These are phyloP conservation scores for Mycena pura DNA, from an alignment of 768 basidiomycete species.

Conservation along the genomic window DNA sequence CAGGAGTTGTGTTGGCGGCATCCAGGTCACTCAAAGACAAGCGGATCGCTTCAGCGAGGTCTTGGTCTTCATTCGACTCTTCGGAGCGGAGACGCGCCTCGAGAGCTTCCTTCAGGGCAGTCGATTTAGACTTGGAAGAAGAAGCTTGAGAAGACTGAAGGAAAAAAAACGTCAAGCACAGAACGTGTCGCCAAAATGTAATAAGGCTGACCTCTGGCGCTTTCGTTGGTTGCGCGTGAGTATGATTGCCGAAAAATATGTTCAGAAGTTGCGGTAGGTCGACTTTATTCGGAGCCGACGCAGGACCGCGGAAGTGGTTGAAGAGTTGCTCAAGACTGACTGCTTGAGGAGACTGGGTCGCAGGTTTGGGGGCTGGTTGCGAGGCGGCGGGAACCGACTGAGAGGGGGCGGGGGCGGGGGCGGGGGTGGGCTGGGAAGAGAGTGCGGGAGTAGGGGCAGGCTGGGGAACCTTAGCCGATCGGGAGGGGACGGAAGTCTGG, in stretches of 20 bases:
- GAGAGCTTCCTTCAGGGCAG: slow-evolving; percentile 13
- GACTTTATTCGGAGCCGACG: neutral
- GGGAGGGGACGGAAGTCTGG: too few relatives aligned
- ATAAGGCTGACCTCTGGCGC: slow-evolving; percentile 11
- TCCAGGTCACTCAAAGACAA: slow-evolving; percentile 38
- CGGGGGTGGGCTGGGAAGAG: neutral
- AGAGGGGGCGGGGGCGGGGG: neutral
- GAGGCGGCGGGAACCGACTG: too few relatives aligned
- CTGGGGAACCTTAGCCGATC: too few relatives aligned
- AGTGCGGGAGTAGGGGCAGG: neutral
- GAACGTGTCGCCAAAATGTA: neutral
- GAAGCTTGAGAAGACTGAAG: neutral
- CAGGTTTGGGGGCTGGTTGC: too few relatives aligned
- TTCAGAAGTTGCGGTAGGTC: slow-evolving; percentile 19
- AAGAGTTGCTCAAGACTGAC: neutral
- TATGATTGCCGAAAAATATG: slow-evolving; percentile 12
- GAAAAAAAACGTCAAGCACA: neutral
- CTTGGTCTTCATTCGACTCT: slow-evolving; percentile 40
- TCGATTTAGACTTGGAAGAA: slow-evolving; percentile 6
- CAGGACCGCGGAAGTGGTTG: neutral
- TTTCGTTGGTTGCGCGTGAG: neutral
- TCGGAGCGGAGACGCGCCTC: slow-evolving; percentile 11
- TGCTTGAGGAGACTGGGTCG: neutral
- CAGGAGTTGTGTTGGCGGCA: slow-evolving; percentile 8
- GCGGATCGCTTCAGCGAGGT: slow-evolving; percentile 49